Conservation (phyloP, 148 eudicot species). For the Rhododendron ovatum region DNA sequence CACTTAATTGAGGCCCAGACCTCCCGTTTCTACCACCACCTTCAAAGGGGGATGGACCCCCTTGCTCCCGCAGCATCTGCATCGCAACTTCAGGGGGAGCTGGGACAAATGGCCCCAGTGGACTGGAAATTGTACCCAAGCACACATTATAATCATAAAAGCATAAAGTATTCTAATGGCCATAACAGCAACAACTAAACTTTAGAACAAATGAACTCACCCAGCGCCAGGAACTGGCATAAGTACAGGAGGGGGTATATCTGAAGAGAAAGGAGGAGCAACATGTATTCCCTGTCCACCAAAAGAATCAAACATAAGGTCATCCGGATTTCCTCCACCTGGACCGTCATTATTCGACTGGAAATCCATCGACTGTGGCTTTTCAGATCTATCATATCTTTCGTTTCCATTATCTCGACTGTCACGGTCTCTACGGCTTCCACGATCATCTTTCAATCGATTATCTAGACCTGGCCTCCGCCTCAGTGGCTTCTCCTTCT, state of each 20-base stretch:
- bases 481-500: slow-evolving; percentile 76
- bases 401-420: slow-evolving; percentile 54
- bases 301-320: slow-evolving; percentile 65
- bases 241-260: slow-evolving; percentile 78
- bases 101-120: slow-evolving; percentile 95
- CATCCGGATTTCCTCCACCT: slow-evolving; percentile 71
- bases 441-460: slow-evolving; percentile 75
- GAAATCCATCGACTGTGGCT: slow-evolving; percentile 51
- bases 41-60: slow-evolving; percentile 82
- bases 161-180: not conserved
- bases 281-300: slow-evolving; percentile 75
- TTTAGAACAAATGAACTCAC: slow-evolving; percentile 31
- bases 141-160: not conserved
- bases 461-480: slow-evolving; percentile 63
- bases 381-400: slow-evolving; percentile 71
- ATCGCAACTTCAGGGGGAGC: slow-evolving; percentile 99
- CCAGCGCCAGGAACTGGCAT: slow-evolving; percentile 99
- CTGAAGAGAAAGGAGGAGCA: slow-evolving; percentile 65
- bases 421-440: slow-evolving; percentile 66
- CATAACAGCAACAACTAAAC: not conserved
- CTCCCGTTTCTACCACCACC: slow-evolving; percentile 65
- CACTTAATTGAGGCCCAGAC: slow-evolving; percentile 39
- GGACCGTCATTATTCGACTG: slow-evolving; percentile 50
- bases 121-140: slow-evolving; percentile 49
- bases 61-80: slow-evolving; percentile 91